These are phyloP conservation scores for Russula dissimulans DNA, from an alignment of 768 basidiomycete species.

Conservation along the genomic window DNA sequence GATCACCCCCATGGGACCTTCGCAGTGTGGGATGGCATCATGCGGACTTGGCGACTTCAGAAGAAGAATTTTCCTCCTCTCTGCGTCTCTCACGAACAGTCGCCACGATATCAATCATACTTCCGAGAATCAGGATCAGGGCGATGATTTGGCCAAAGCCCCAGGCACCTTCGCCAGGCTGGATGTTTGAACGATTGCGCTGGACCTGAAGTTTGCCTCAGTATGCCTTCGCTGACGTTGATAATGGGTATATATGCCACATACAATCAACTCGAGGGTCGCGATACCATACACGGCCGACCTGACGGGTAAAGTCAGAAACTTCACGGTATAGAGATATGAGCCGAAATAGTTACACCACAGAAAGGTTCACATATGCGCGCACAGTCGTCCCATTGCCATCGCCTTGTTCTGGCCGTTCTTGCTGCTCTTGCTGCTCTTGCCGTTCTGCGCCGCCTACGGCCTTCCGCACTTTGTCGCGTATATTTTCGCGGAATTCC, in stretches of 20 bases:
- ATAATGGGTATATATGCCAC: not conserved
- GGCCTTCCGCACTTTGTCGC: not conserved
- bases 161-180: not conserved
- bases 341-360: not conserved
- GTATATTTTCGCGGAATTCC: not conserved
- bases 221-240: not conserved
- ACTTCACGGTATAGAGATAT: too few species aligned
- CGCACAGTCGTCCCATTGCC: too few species aligned
- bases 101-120: not conserved
- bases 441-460: not conserved
- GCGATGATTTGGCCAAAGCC: slow-evolving; percentile 11
- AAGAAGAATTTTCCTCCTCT: not conserved
- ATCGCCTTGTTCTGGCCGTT: not conserved
- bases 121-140: not conserved
- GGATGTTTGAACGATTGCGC: not conserved
- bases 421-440: not conserved
- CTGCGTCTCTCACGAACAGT: not conserved
- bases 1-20: not conserved
- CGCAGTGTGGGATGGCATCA: not conserved
- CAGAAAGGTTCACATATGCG: not conserved
- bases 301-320: not conserved
- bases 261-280: slow-evolving; percentile 7
- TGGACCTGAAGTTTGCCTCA: not conserved
- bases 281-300: not conserved
- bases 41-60: not conserved